phyloP scores from a whole-genome alignment of 73 alveolate genomes.

The Paramecium bursaria region DNA sequence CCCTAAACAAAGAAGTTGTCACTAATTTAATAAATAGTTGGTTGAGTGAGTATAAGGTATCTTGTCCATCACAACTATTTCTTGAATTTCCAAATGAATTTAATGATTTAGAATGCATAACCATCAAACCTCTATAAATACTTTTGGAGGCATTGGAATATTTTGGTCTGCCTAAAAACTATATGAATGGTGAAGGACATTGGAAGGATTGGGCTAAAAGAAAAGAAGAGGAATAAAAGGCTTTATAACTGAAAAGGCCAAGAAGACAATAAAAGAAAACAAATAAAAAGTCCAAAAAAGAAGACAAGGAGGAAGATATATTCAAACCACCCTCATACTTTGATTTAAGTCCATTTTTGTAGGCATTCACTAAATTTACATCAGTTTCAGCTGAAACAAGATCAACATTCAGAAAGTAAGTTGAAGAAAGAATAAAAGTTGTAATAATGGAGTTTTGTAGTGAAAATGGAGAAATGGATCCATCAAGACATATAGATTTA shows the following conservation, averaged over 20 bases:
- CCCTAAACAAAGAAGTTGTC: constrained; percentile 82
- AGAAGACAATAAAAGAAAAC: constrained; percentile 87
- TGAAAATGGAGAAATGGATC: constrained; percentile 92
- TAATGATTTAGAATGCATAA: constrained; percentile 81
- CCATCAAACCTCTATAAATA: constrained; percentile 88
- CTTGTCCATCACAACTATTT: constrained; percentile 85
- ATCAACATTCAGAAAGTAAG: constrained; percentile 83
- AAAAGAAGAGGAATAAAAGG: constrained; percentile 82
- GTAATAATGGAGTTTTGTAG: constrained; percentile 92
- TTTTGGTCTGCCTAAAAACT: constrained; percentile 94
- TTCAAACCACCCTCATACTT: constrained; percentile 93
- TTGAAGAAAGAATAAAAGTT: constrained; percentile 84
- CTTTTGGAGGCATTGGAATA: constrained; percentile 91
- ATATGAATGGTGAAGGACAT: constrained; percentile 98
- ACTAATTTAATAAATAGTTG: constrained; percentile 81
- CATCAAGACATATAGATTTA: constrained; percentile 82
- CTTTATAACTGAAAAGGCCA: constrained; percentile 55
- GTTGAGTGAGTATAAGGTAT: constrained; percentile 80
- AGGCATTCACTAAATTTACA: constrained; percentile 88
- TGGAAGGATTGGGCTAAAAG: constrained; percentile 97
- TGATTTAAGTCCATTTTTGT: constrained; percentile 94
- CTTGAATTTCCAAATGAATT: constrained; percentile 85
- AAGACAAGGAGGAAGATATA: constrained; percentile 89
- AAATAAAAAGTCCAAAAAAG: constrained; percentile 86
- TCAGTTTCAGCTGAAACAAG: constrained; percentile 90